Evolutionary conservation across 2,329 filamentous ascomycete species (phyloP), one percentile per base, ranked within the genome.

Genomic region (Exophiala lecanii-corni): DNA sequence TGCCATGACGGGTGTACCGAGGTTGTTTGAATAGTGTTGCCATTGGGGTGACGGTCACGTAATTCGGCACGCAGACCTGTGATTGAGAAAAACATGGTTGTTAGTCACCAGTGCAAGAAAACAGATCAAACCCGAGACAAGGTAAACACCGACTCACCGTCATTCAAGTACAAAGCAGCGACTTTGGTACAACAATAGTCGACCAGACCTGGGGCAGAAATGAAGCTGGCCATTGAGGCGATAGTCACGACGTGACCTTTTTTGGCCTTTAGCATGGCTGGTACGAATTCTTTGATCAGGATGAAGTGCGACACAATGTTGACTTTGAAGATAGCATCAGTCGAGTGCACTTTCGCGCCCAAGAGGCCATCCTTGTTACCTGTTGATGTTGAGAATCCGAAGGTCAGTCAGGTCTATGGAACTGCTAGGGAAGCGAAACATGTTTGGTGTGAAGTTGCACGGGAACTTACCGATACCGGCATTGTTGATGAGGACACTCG

Each of bases 161-260:
- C 82, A 57, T 87, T 82, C 61, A 88, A 82, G 2, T 77, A 67
- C 16, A 84, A 59, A 1, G 80, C 75, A 0, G 79, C 82, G 1
- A 82, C 75, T 64, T 88, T 88, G 51, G 73, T 76, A 5, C 78
- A 72, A 2, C 72, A 69, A 63, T 88, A 88, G 63, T 86, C 82
- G 26, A 81, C 75, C 70, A 86, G 75, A 54, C 73, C 73, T 2
- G 82, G 77, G 0, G 78, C 73, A 1, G 74, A 68, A 5, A 79
- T 53, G 64, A 77, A 85, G 9, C 75, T 74, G 0, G 82, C 81
- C 36, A 78, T 70, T 2, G 75, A 81, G 10, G 84, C 78, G 16
- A 88, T 73, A 0, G 81, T 87, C 16, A 87, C 81, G 30, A 88
- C 62, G 72, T 84, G 84, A 47, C 84, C 84, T 64, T 88, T 83